These are phyloP conservation scores for Malassezia brasiliensis DNA, from an alignment of 1,284 basidiomycete genomes.

Conservation along the genomic window DNA sequence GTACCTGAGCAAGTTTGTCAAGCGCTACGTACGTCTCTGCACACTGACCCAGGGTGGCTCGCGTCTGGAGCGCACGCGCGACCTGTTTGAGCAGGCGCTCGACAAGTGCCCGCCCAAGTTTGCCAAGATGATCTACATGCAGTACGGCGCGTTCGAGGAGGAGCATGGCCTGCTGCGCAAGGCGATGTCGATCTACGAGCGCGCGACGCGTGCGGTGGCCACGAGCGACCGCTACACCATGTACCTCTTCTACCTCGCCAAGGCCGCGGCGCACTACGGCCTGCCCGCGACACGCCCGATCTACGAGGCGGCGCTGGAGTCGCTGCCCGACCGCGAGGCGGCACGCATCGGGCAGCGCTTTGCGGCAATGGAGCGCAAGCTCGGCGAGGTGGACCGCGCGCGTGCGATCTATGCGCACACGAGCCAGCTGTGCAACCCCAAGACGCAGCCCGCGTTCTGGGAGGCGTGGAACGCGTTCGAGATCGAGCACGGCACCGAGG, in stretches of 20 bases:
- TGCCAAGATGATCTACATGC: slow-evolving; percentile 85
- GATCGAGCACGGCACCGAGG: slow-evolving; percentile 89
- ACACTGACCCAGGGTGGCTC: slow-evolving; percentile 57
- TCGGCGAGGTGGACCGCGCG: slow-evolving; percentile 96
- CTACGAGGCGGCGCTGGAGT: slow-evolving; percentile 91
- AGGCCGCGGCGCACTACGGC: slow-evolving; percentile 84
- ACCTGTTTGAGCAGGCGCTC: slow-evolving; percentile 93
- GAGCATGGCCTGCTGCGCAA: slow-evolving; percentile 89
- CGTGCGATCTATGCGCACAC: slow-evolving; percentile 93
- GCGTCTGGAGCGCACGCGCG: slow-evolving; percentile 86
- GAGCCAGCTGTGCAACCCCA: slow-evolving; percentile 94
- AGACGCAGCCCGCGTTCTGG: slow-evolving; percentile 74
- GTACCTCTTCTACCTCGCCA: slow-evolving; percentile 94
- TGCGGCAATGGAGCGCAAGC: slow-evolving; percentile 87
- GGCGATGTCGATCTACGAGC: slow-evolving; percentile 90
- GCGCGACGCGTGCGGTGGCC: slow-evolving; percentile 73
- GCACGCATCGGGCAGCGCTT: slow-evolving; percentile 97
- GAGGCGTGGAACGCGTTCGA: slow-evolving; percentile 93
- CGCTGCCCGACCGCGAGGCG: slow-evolving; percentile 81
- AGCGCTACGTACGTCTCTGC: slow-evolving; percentile 58
- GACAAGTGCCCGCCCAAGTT: slow-evolving; percentile 91
- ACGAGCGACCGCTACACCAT: slow-evolving; percentile 95
- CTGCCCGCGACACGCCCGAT: slow-evolving; percentile 91
- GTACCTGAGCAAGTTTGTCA: slow-evolving; percentile 91
- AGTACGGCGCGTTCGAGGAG: slow-evolving; percentile 91